Conservation (phyloP, 2,329 filamentous ascomycete genomes). For the Pseudogymnoascus sp. region DNA sequence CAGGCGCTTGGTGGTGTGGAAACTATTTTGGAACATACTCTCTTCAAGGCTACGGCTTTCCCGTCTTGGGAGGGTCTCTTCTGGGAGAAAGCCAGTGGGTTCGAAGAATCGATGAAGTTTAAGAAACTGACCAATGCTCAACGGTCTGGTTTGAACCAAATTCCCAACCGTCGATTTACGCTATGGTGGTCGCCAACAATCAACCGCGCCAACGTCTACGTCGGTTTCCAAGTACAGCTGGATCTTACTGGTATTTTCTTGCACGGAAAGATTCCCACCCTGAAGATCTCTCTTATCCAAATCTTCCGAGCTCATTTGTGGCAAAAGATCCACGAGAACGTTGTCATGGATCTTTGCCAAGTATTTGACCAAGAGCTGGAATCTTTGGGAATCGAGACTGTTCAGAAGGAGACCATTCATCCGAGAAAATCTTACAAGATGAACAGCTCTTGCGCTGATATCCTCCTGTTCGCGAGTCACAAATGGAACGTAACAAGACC, state of each 20-base stretch:
- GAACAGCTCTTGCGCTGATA: constrained; percentile 98
- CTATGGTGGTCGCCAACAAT: constrained; percentile 96
- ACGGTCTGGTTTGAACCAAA: constrained; percentile 92
- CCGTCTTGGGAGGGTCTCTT: constrained; percentile 95
- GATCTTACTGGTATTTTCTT: constrained; percentile 98
- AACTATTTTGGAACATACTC: constrained; percentile 90
- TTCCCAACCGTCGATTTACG: constrained; percentile 96
- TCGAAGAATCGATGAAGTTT: constrained; percentile 75
- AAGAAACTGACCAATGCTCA: constrained; percentile 98
- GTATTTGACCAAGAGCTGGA: constrained; percentile 97
- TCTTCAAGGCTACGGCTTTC: constrained; percentile 96
- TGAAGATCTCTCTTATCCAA: constrained; percentile 97
- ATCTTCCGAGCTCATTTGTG: constrained; percentile 99
- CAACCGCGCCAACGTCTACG: constrained; percentile 93
- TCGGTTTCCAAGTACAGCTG: constrained; percentile 98
- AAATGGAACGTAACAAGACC: constrained; percentile 98
- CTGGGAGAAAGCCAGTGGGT: constrained; percentile 62
- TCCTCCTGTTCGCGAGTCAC: constrained; percentile 91
- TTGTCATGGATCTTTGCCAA: constrained; percentile 98
- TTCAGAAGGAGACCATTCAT: constrained; percentile 98
- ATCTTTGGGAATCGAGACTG: constrained; percentile 89
- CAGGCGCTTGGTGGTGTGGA: constrained; percentile 89
- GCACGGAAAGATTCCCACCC: constrained; percentile 94
- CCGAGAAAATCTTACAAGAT: constrained; percentile 99
- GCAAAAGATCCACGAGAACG: constrained; percentile 99